Percentiles rank a stretch among this genome's conserved stretches.
Conservation (phyloP, 2,329 filamentous ascomycete genomes). For the Aspergillus eucalypticola region DNA sequence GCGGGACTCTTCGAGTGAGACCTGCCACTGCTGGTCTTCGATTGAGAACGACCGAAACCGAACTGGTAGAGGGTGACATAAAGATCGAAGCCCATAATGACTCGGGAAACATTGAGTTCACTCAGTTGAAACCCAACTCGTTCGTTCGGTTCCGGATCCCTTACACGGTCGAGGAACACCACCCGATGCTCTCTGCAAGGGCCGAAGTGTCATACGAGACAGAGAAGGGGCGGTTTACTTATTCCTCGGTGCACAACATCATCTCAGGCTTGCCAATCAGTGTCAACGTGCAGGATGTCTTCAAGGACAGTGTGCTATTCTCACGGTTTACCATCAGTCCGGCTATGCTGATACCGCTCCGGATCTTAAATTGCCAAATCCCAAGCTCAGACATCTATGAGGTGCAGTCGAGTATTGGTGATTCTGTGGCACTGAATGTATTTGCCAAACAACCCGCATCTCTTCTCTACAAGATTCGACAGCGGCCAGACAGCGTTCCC, state of each 20-base stretch:
- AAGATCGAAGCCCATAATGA: constrained; percentile 45
- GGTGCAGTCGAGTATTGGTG: constrained; percentile 51
- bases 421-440: constrained; percentile 56
- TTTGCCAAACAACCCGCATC: constrained; percentile 81
- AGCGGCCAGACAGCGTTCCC: constrained; percentile 19
- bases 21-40: constrained; percentile 63
- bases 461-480: constrained; percentile 73
- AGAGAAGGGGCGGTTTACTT: constrained; percentile 63
- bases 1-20: constrained; percentile 54
- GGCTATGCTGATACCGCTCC: constrained; percentile 71
- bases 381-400: constrained; percentile 67
- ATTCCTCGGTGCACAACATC: constrained; percentile 63
- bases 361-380: constrained; percentile 70
- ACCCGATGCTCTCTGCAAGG: constrained; percentile 69
- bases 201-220: constrained; percentile 77
- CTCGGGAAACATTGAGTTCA: constrained; percentile 50
- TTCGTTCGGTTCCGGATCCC: constrained; percentile 61
- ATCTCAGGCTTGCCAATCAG: constrained; percentile 78
- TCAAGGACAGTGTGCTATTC: constrained; percentile 78
- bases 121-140: constrained; percentile 30
- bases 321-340: constrained; percentile 91
- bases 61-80: constrained; percentile 44
- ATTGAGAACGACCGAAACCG: constrained; percentile 55
- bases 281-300: constrained; percentile 95
- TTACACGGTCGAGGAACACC: constrained; percentile 79